Evolutionary conservation across 2,329 filamentous ascomycete genomes (phyloP).

Genomic region (Aspergillus japonicus): DNA sequence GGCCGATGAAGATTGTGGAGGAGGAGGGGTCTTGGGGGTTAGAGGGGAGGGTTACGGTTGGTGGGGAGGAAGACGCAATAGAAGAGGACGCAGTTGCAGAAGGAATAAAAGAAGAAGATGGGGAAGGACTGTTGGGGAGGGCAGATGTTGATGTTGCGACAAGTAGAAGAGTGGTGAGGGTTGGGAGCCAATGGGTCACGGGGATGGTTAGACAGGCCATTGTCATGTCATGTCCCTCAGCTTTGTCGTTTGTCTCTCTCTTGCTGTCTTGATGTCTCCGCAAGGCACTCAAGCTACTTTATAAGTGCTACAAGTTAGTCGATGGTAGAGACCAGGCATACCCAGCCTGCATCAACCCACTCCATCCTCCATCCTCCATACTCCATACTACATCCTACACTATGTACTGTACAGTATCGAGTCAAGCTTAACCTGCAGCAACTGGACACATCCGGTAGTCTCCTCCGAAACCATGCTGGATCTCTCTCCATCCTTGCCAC

Average conservation of each 20-base stretch:
- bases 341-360: too few species aligned
- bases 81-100: background rate
- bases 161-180: background rate
- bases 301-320: too few species aligned
- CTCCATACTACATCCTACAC: too few species aligned
- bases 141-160: background rate
- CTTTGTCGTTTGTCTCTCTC: background rate
- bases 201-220: background rate
- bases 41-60: constrained; percentile 1
- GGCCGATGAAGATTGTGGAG: constrained; percentile 28
- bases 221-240: background rate
- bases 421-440: background rate
- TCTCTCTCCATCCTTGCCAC: background rate
- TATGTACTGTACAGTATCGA: too few species aligned
- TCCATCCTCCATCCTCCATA: too few species aligned
- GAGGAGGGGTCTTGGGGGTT: background rate
- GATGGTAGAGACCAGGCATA: too few species aligned
- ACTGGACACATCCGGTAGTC: background rate
- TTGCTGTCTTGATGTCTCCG: too few species aligned
- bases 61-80: background rate
- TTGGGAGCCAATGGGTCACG: background rate
- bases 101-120: background rate
- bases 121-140: constrained; percentile 4
- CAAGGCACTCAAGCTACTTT: too few species aligned
- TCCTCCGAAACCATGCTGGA: background rate